Evolutionary conservation across 495 filamentous ascomycete species (phyloP).

Genomic region (Physcia stellaris): DNA sequence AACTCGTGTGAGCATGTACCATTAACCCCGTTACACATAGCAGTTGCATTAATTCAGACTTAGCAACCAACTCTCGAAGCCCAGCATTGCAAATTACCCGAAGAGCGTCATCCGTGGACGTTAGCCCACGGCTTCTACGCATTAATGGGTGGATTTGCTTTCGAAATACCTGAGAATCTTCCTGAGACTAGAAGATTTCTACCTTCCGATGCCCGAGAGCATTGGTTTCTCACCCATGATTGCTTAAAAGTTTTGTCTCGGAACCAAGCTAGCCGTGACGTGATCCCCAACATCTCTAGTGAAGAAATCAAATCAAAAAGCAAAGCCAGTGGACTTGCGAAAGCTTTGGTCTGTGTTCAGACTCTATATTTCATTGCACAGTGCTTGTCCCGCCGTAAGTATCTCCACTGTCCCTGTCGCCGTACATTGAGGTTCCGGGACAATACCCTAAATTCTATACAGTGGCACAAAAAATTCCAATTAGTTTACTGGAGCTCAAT

Average conservation of each 20-base stretch:
- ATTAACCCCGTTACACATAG: too few relatives aligned
- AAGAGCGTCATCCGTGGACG: slow-evolving; percentile 18
- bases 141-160: slow-evolving; percentile 27
- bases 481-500: slow-evolving; percentile 10
- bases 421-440: too few relatives aligned
- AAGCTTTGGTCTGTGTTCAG: slow-evolving; percentile 3
- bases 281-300: neutral
- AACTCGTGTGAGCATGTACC: too few relatives aligned
- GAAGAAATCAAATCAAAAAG: slow-evolving; percentile 6
- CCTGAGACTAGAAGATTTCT: slow-evolving; percentile 4
- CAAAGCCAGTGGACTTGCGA: slow-evolving; percentile 3
- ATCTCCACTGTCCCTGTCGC: too few relatives aligned
- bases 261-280: neutral
- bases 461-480: slow-evolving; percentile 6
- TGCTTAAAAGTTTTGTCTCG: slow-evolving; percentile 9
- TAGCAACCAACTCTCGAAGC: neutral
- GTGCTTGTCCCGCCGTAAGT: slow-evolving; percentile 4
- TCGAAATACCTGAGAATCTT: too few relatives aligned
- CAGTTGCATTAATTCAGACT: too few relatives aligned
- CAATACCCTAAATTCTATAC: too few relatives aligned
- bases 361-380: slow-evolving; percentile 6
- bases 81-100: too few relatives aligned
- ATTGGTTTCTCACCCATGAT: slow-evolving; percentile 12
- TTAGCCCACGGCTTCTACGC: slow-evolving; percentile 25
- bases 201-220: neutral